phyloP scores from a whole-genome alignment of 1,284 basidiomycete genomes.

The Inonotus obliquus region DNA sequence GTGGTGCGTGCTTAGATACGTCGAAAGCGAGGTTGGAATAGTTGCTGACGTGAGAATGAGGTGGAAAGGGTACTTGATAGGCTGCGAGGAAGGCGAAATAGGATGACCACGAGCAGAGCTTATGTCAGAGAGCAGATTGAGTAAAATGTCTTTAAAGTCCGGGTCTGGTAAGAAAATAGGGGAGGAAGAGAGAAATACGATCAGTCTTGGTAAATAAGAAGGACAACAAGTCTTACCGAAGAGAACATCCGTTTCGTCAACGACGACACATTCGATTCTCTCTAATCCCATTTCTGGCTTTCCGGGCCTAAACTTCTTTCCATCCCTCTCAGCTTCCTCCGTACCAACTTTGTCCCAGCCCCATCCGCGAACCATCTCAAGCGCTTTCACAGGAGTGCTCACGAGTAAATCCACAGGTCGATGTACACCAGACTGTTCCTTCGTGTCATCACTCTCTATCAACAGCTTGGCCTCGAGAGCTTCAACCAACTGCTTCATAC shows the following conservation, averaged over 20 bases:
- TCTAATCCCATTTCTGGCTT: slow-evolving; percentile 54
- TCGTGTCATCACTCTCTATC: slow-evolving; percentile 29
- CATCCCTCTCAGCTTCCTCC: slow-evolving; percentile 26
- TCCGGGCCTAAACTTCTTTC: slow-evolving; percentile 34
- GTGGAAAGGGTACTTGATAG: slow-evolving; percentile 63
- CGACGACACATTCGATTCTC: slow-evolving; percentile 77
- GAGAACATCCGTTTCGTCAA: slow-evolving; percentile 89
- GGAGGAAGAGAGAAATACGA: not conserved
- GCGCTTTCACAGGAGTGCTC: slow-evolving; percentile 72
- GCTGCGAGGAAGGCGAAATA: slow-evolving; percentile 27
- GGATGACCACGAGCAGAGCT: slow-evolving; percentile 53
- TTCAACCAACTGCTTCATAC: slow-evolving; percentile 43
- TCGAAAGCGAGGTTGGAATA: slow-evolving; percentile 71
- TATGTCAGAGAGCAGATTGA: slow-evolving; percentile 63
- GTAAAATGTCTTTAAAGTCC: slow-evolving; percentile 73
- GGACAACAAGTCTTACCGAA: slow-evolving; percentile 70
- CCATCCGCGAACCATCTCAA: slow-evolving; percentile 63
- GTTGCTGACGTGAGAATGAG: slow-evolving; percentile 84
- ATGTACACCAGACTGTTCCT: slow-evolving; percentile 6
- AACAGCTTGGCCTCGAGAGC: slow-evolving; percentile 22
- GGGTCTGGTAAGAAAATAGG: slow-evolving; percentile 45
- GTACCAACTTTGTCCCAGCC: slow-evolving; percentile 56
- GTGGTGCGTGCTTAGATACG: slow-evolving; percentile 58
- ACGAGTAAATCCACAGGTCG: slow-evolving; percentile 68
- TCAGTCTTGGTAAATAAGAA: not conserved